A percentile compares a stretch with the other conserved stretches of the same genome.
Conservation (phyloP, 1,284 basidiomycete genomes). For the Leucoagaricus sp. region DNA sequence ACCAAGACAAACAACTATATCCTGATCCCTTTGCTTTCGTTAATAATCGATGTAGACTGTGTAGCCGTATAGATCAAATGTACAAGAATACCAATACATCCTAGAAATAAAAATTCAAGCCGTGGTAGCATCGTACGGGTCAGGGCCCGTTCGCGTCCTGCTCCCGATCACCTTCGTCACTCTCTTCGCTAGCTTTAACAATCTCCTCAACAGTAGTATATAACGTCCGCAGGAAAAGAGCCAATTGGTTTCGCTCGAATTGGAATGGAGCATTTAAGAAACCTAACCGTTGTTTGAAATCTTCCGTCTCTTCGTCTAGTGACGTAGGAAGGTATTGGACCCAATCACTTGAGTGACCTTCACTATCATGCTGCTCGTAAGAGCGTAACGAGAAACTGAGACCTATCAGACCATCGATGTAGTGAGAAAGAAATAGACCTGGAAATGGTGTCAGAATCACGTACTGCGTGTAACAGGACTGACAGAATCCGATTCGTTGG, state of each 20-base stretch:
- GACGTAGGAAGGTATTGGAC: slow-evolving; percentile 65
- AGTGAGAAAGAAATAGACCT: no score
- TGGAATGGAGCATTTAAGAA: slow-evolving; percentile 67
- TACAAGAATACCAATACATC: not conserved
- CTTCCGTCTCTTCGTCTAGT: slow-evolving; percentile 57
- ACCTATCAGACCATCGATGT: slow-evolving; percentile 46
- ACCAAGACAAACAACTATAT: no score
- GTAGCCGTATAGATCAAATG: not conserved
- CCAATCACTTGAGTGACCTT: slow-evolving; percentile 42
- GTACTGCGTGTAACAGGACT: slow-evolving; percentile 40
- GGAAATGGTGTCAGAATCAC: slow-evolving; percentile 19
- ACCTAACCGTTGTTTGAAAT: slow-evolving; percentile 56
- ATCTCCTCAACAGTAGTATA: slow-evolving; percentile 48
- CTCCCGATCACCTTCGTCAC: slow-evolving; percentile 27
- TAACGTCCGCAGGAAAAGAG: slow-evolving; percentile 61
- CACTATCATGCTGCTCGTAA: slow-evolving; percentile 37
- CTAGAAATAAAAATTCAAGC: not conserved
- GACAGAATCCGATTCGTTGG: slow-evolving; percentile 33
- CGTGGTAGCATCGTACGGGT: not conserved
- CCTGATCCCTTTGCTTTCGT: slow-evolving; percentile 6
- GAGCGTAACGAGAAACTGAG: slow-evolving; percentile 61
- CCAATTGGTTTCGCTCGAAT: slow-evolving; percentile 64
- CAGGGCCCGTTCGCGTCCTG: not conserved
- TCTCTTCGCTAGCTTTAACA: slow-evolving; percentile 31
- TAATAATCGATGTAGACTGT: not conserved